Evolutionary conservation across 805 yeast species (phyloP), one percentile per base, ranked within the genome.

Genomic region (Cyberlindnera misumaiensis): DNA sequence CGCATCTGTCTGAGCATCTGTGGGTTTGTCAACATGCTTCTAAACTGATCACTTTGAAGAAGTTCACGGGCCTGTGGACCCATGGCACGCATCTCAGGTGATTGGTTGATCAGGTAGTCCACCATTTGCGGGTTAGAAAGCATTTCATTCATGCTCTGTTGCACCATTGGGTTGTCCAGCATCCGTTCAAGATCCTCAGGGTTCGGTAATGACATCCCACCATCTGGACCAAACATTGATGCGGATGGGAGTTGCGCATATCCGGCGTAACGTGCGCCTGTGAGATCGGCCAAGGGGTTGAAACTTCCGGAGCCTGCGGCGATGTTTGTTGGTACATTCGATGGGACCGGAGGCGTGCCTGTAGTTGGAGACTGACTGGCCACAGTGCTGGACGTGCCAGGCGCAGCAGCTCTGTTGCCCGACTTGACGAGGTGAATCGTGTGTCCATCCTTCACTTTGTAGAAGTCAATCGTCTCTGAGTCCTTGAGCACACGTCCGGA

Each of bases 261-360:
- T 1, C 98, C 98, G 3, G 97, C 97, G 55, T 88, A 93, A 39
- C 97, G 76, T 2, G 97, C 97, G 35, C 96, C 90, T 1, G 97
- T 90, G 47, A 90, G 68, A 47, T 83, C 96, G 10, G 95, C 89
- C 53, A 93, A 70, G 28, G 96, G 95, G 60, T 93, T 87, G 61
- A 82, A 85, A 0, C 94, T 73, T 11, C 90, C 93, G 46, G 77
- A 82, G 5, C 98, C 98, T 3, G 97, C 75, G 4, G 95, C 77
- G 34, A 90, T 71, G 53, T 81, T 85, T 13, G 79, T 59, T n/a
- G 97, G 96, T 16, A 80, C 93, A 14, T 44, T 30, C n/a, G 58
- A 15, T 8, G 56, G 30, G 5, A 56, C 33, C 3, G 59, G 39
- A 4, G 63, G 35, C 8, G 62, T 28, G 9, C 59, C 37, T 5